Base-by-base conservation (phyloP, 441 rosid genomes). In the Pelargonium australe region DNA sequence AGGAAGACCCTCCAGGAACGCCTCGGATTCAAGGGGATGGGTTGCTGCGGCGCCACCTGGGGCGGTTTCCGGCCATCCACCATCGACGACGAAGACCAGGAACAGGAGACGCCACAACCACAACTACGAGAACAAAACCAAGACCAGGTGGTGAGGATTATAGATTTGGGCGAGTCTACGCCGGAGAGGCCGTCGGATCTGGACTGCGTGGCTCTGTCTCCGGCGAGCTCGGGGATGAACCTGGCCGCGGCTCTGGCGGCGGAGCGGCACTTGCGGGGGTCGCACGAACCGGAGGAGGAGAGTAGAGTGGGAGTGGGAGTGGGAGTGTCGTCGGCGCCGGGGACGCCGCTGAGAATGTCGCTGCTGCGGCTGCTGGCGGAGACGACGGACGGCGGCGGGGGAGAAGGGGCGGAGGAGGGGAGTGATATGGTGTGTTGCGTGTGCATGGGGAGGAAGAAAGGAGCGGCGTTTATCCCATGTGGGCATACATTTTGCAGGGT, bases 391-490 rank as follows among this genome's bases (percentile, higher is more conserved):
- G 82, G 84, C 47, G 75, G 76, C 47, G 75, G 76, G 6, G 25
- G 76, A 64, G 71, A 3, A 65, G 76, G 37, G 81, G 75, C 0
- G 16, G 43, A 13, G 23, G 47, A 2, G 72, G 85, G 84, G 7
- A 72, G 31, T 70, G 98, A 88, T 76, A 40, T 75, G 16, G 71
- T 85, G 88, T 92, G 98, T 74, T 92, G 98, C 90, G 98, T 92
- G 85, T 92, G 98, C 84, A 86, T 90, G 96, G 89, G 77, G 57
- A 84, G 90, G 76, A 84, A 80, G 73, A 90, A 89, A 67, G 96
- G 94, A 0, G 91, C 98, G 20, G 98, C 98, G 51, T 90, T 92
- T 73, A 90, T 92, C 66, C 92, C 96, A 55, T 90, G 98, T 79
- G 98, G 98, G 23, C 98, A 92, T 58, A 85, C 96, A 25, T 92